These are phyloP conservation scores for Hygrophorus pudorinus DNA, from an alignment of 768 basidiomycete genomes.

Conservation along the genomic window DNA sequence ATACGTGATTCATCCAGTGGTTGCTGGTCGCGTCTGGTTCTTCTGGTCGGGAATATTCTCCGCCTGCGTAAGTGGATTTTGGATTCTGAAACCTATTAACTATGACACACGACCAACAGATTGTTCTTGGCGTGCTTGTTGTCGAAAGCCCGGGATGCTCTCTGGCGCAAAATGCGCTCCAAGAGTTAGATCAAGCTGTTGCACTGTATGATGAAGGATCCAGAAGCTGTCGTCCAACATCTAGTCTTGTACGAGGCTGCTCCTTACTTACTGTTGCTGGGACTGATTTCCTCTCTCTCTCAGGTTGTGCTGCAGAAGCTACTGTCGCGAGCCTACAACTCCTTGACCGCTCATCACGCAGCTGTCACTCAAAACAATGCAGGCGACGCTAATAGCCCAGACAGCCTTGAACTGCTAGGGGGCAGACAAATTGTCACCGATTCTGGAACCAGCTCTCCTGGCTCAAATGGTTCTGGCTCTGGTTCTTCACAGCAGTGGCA, in stretches of 20 bases:
- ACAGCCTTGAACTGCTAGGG: conserved; percentile 29
- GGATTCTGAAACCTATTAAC: background rate
- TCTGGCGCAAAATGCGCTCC: conserved; percentile 28
- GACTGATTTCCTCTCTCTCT: background rate
- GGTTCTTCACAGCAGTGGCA: no score
- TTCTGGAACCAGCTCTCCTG: conserved; percentile 21
- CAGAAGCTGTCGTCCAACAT: conserved; percentile 23
- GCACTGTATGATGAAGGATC: conserved; percentile 36
- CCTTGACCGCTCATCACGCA: conserved; percentile 20
- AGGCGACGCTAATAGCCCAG: conserved; percentile 14
- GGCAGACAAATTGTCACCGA: conserved; percentile 24
- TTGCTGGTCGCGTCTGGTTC: conserved; percentile 30
- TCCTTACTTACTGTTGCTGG: conserved; percentile 1
- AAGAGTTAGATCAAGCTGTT: conserved; percentile 26
- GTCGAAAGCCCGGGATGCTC: conserved; percentile 35
- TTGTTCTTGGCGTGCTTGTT: conserved; percentile 36
- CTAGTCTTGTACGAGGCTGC: conserved; percentile 22
- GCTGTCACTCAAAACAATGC: conserved; percentile 8
- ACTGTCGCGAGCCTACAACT: conserved; percentile 22
- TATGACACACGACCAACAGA: conserved; percentile 15
- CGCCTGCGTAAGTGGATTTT: conserved; percentile 30
- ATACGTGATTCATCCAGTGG: conserved; percentile 24
- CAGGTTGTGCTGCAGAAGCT: conserved; percentile 31
- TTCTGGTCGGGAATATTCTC: conserved; percentile 44
- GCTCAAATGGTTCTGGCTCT: background rate